Evolutionary conservation across 73 alveolate species (phyloP), one percentile per base, ranked within the genome.

Genomic region (Paramecium octaurelia): DNA sequence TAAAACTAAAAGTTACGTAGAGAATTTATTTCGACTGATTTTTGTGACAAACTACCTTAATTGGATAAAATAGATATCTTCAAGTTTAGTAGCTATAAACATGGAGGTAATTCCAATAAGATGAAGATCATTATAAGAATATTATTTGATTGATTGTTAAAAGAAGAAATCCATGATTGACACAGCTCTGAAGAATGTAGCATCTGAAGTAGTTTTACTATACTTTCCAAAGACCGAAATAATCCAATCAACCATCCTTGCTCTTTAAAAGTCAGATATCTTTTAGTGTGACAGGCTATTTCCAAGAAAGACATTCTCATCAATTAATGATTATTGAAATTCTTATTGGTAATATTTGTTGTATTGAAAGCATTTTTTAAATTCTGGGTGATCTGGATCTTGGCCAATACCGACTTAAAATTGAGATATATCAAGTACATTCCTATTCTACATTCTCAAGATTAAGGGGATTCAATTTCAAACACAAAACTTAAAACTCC

Each of bases 181-280:
- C 11, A 96, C 98, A 36, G 99, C 98, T 18, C 94, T 68, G 95
- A 96, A 97, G 83, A 92, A 96, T 23, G 98, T 95, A 43, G 92
- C 95, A 71, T 93, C 92, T 58, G 98, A 86, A 6, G 93, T 64
- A 6, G 88, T 68, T 36, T 44, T 29, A 10, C 87, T 86, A 80
- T 93, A 98, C 0, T 97, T 87, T 88, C 96, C 92, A 43, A 95
- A 86, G 27, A 97, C 98, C 94, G 97, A 99, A n/a, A 97, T 91
- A 98, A 96, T 96, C 99, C 99, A 98, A 94, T 98, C 98, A n/a
- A 96, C 95, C 99, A 98, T 97, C 90, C 93, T 97, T 4, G 98
- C 95, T 96, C 99, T 92, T 42, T 86, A 85, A 1, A 64, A 68
- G 21, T 93, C 71, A 24, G 93, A 69, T 0, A 97, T 93, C 23